phyloP scores from a whole-genome alignment of 108 stramenopile genomes.

The Bacterosira constricta region DNA sequence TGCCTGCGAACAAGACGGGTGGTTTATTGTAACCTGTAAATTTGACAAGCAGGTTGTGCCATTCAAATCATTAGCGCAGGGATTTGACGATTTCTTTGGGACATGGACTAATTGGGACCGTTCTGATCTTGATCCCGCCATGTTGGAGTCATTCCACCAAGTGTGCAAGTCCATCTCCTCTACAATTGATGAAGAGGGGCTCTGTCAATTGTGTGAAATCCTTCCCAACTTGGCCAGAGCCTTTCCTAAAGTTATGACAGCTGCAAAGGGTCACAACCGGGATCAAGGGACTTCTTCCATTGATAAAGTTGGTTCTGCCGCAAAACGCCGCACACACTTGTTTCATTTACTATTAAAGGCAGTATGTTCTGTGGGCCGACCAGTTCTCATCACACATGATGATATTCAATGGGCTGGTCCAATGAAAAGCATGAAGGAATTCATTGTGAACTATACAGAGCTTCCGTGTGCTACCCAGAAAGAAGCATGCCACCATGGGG shows the following conservation, averaged over 20 bases:
- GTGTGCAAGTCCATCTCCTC: background rate
- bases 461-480: background rate
- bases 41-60: background rate
- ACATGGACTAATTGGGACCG: background rate
- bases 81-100: background rate
- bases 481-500: background rate
- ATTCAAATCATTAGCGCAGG: background rate
- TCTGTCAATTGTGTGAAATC: background rate
- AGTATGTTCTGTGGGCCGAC: background rate
- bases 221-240: background rate
- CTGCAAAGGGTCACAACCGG: background rate
- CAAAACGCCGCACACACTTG: background rate
- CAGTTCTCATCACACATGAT: background rate
- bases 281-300: background rate
- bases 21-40: slow-evolving; percentile 12
- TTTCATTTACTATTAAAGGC: slow-evolving; percentile 1
- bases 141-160: background rate
- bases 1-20: background rate
- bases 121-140: background rate
- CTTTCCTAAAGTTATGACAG: background rate
- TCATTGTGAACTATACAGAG: background rate
- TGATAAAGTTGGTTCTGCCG: background rate
- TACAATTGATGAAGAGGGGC: background rate
- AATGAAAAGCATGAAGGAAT: background rate
- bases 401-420: slow-evolving; percentile 5